These are phyloP conservation scores for Pseudogymnoascus sp. DNA, from an alignment of 2,329 filamentous ascomycete species.

Conservation along the genomic window DNA sequence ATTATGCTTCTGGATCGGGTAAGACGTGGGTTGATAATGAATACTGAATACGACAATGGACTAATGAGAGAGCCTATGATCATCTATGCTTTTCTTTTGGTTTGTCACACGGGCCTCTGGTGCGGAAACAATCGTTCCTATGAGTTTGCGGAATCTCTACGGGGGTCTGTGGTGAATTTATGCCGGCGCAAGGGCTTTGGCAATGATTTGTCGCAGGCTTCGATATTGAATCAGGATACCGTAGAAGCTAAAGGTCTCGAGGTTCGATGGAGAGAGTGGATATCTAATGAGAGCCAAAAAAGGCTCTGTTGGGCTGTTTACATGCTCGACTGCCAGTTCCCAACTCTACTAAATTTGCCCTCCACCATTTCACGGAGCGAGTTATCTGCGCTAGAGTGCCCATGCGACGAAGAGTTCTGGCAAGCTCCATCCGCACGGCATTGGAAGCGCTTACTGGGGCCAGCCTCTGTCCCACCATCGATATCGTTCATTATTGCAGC, in stretches of 20 bases:
- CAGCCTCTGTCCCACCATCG: conserved; percentile 18
- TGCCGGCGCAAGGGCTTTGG: neutral
- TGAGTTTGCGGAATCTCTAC: conserved; percentile 19
- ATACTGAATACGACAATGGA: conserved; percentile 18
- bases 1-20: conserved; percentile 21
- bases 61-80: conserved; percentile 20
- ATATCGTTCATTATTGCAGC: conserved; percentile 19
- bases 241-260: neutral
- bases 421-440: conserved; percentile 18
- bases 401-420: conserved; percentile 24
- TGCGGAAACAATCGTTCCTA: conserved; percentile 23
- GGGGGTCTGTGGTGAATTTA: conserved; percentile 17
- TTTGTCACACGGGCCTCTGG: conserved; percentile 21
- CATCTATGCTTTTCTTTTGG: conserved; percentile 20
- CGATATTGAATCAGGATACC: neutral
- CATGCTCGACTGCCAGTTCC: conserved; percentile 20
- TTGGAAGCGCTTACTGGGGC: conserved; percentile 21
- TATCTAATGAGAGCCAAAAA: conserved; percentile 15
- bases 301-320: conserved; percentile 22
- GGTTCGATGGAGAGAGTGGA: neutral
- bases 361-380: conserved; percentile 20
- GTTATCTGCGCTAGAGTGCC: conserved; percentile 18
- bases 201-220: neutral
- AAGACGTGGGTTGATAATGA: conserved; percentile 20
- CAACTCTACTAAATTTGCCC: conserved; percentile 19